Evolutionary conservation across 2,329 filamentous ascomycete genomes (phyloP).

Genomic region (Allantophomopsis lycopodina): DNA sequence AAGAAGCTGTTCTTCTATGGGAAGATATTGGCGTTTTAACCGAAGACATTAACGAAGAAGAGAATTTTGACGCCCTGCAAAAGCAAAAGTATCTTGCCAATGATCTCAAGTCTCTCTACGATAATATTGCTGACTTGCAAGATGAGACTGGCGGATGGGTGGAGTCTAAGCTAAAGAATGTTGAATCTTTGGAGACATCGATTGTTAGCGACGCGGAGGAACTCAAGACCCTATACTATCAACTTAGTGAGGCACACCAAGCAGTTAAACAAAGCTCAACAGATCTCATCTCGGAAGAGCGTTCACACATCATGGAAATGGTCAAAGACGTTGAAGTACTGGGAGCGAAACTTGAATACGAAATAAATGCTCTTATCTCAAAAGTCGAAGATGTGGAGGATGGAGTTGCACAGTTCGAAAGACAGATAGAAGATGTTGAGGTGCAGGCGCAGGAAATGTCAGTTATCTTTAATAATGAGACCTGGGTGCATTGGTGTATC

Average conservation of each 20-base stretch:
- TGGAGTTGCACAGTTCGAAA: constrained; percentile 65
- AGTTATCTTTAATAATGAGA: constrained; percentile 16
- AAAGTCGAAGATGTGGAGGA: constrained; percentile 83
- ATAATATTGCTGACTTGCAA: constrained; percentile 35
- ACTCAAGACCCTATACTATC: constrained; percentile 53
- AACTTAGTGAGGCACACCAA: constrained; percentile 57
- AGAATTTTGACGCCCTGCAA: constrained; percentile 18
- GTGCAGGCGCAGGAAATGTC: constrained; percentile 48
- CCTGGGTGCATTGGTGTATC: constrained; percentile 18
- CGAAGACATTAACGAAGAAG: constrained; percentile 19
- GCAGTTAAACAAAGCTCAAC: constrained; percentile 52
- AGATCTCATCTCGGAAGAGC: constrained; percentile 57
- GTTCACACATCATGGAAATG: constrained; percentile 52
- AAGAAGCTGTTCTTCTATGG: constrained; percentile 62
- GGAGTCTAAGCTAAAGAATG: constrained; percentile 34
- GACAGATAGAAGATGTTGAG: constrained; percentile 62
- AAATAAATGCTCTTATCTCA: constrained; percentile 65
- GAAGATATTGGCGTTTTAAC: constrained; percentile 32
- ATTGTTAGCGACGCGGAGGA: constrained; percentile 51
- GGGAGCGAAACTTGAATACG: constrained; percentile 81
- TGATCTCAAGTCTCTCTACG: constrained; percentile 40
- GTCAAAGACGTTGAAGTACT: constrained; percentile 70
- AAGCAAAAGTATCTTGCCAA: constrained; percentile 28
- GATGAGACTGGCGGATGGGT: constrained; percentile 47
- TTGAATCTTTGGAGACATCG: constrained; percentile 45